Conservation (phyloP, 108 stramenopile genomes). For the Pseudonitzschia multiseries region DNA sequence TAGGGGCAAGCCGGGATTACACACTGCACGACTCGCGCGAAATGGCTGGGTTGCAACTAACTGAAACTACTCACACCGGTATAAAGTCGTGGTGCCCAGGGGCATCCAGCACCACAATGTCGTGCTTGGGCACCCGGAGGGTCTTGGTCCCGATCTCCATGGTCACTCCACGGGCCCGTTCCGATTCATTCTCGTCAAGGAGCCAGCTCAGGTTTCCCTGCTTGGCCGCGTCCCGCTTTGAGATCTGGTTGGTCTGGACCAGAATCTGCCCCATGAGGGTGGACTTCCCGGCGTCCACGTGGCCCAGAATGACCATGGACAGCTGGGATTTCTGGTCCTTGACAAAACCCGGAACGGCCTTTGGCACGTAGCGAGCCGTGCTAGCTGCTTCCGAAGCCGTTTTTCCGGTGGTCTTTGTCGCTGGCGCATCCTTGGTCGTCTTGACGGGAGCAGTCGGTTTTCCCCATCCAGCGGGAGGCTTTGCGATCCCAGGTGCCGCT, state of each 20-base stretch:
- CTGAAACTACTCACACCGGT: slow-evolving; percentile 51
- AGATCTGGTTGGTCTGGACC: slow-evolving; percentile 52
- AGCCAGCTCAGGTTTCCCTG: slow-evolving; percentile 90
- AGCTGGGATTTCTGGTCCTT: slow-evolving; percentile 16
- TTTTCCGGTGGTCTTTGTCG: slow-evolving; percentile 13
- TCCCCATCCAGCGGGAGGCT: slow-evolving; percentile 13
- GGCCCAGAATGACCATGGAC: slow-evolving; percentile 64
- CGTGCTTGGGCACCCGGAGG: slow-evolving; percentile 65
- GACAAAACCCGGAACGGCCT: slow-evolving; percentile 2
- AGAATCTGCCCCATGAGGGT: slow-evolving; percentile 89
- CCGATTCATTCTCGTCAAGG: slow-evolving; percentile 96
- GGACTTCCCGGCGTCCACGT: slow-evolving; percentile 94
- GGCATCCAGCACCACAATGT: slow-evolving; percentile 95
- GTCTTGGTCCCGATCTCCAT: slow-evolving; percentile 96
- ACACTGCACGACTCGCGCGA: too few species aligned
- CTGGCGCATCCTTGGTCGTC: slow-evolving; percentile 1
- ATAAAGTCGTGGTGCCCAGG: slow-evolving; percentile 96
- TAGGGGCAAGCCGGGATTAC: too few species aligned
- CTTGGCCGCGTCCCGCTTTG: slow-evolving; percentile 53
- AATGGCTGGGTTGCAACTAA: background rate
- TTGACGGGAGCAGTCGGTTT: slow-evolving; percentile 12
- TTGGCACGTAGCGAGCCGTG: background rate
- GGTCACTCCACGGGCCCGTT: slow-evolving; percentile 98
- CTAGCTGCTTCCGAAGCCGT: background rate
- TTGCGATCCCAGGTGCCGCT: background rate